Conservation (phyloP, 495 filamentous ascomycete genomes). For the Talaromyces nanjingensis region DNA sequence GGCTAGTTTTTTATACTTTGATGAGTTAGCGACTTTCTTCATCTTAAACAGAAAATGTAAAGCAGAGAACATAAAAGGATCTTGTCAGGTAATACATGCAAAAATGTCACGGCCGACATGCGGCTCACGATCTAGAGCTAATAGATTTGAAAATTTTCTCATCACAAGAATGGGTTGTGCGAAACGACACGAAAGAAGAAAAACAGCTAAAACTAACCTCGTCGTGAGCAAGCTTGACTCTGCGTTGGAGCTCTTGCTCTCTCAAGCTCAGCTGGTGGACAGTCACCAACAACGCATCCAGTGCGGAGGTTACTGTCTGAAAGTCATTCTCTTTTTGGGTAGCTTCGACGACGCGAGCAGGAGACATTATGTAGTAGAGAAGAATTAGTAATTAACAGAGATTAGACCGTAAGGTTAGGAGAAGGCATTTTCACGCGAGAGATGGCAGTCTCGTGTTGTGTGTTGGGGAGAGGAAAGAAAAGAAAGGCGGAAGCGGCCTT, state of each 20-base stretch:
- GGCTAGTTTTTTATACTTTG: constrained; percentile 25
- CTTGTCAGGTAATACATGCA: constrained; percentile 48
- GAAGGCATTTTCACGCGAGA: neutral
- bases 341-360: constrained; percentile 25
- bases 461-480: neutral
- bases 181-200: neutral
- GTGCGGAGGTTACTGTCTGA: constrained; percentile 35
- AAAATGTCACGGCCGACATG: constrained; percentile 42
- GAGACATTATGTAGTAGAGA: constrained; percentile 25
- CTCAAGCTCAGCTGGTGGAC: constrained; percentile 36
- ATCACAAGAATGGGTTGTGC: constrained; percentile 32
- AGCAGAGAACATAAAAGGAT: constrained; percentile 10
- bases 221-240: constrained; percentile 34
- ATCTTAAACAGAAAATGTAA: neutral
- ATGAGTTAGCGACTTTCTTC: constrained; percentile 11
- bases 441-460: neutral
- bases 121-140: constrained; percentile 57
- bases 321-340: constrained; percentile 34
- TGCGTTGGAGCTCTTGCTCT: constrained; percentile 35
- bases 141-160: constrained; percentile 35
- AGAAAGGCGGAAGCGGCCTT: neutral
- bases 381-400: neutral
- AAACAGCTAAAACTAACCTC: constrained; percentile 32
- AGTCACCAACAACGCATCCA: constrained; percentile 45
- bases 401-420: neutral